These are phyloP conservation scores for Agaricales sp. DNA, from an alignment of 1,284 basidiomycete species.

Conservation along the genomic window DNA sequence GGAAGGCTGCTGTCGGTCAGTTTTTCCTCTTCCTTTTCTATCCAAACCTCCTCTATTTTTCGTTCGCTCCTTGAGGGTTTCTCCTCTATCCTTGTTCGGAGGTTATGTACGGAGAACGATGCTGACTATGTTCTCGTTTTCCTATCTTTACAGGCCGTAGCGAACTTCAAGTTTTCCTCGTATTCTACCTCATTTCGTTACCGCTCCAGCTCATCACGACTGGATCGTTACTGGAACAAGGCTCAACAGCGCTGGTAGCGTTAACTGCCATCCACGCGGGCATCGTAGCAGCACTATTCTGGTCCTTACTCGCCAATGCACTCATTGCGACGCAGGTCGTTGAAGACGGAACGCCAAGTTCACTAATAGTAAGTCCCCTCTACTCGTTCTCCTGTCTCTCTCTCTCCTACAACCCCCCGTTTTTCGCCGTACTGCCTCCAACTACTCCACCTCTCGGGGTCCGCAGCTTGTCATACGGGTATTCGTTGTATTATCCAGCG, in stretches of 20 bases:
- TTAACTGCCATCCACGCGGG: slow-evolving; percentile 71
- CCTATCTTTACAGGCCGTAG: slow-evolving; percentile 42
- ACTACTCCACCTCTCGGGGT: slow-evolving; percentile 3
- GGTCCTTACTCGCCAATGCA: slow-evolving; percentile 69
- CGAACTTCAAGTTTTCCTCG: slow-evolving; percentile 58
- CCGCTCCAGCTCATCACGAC: slow-evolving; percentile 73
- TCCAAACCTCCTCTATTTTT: neutral
- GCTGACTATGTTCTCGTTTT: too few relatives aligned
- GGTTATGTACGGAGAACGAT: neutral
- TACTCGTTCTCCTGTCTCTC: neutral
- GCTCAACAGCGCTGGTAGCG: slow-evolving; percentile 52
- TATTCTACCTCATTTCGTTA: slow-evolving; percentile 60
- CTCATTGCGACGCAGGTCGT: slow-evolving; percentile 76
- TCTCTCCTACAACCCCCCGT: neutral
- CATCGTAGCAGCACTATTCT: slow-evolving; percentile 62
- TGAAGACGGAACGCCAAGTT: slow-evolving; percentile 71
- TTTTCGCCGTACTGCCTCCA: too few relatives aligned
- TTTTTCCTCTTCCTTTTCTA: neutral
- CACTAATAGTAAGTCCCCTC: slow-evolving; percentile 45
- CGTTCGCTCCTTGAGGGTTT: too few relatives aligned
- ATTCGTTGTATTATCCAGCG: too few relatives aligned
- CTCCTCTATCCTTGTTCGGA: neutral
- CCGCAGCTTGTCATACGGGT: too few relatives aligned
- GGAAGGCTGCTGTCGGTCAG: slow-evolving; percentile 30
- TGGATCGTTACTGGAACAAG: slow-evolving; percentile 68